phyloP scores from a whole-genome alignment of 2,329 filamentous ascomycete species.

The Ophiostoma ips region DNA sequence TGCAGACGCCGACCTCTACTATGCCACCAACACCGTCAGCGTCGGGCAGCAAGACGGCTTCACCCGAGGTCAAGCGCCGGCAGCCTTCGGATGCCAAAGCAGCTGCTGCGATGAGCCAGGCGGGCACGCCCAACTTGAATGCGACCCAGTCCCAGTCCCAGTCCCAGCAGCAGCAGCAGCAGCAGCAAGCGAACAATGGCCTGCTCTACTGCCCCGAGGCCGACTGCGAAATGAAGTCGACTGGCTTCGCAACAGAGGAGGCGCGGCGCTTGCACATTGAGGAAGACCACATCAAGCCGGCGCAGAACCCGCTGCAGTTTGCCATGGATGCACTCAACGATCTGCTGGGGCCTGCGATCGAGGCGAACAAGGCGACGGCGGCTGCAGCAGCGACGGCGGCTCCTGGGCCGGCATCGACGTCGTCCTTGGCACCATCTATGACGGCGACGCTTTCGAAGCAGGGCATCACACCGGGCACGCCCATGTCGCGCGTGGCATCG shows the following conservation, averaged over 20 bases:
- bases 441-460: conserved; percentile 31
- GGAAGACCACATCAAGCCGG: conserved; percentile 46
- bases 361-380: conserved; percentile 30
- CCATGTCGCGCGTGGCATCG: conserved; percentile 36
- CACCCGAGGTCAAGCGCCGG: conserved; percentile 31
- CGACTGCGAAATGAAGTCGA: conserved; percentile 37
- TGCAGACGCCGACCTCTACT: conserved; percentile 22
- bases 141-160: background rate
- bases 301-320: conserved; percentile 40
- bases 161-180: no score
- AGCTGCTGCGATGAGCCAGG: conserved; percentile 3
- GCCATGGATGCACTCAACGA: conserved; percentile 34
- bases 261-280: conserved; percentile 37
- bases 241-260: conserved; percentile 41
- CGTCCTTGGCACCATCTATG: conserved; percentile 20
- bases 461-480: conserved; percentile 29
- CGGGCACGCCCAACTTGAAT: conserved; percentile 9
- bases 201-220: conserved; percentile 37
- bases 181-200: conserved; percentile 22
- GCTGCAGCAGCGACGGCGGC: conserved; percentile 16
- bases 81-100: conserved; percentile 16
- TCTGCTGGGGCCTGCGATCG: conserved; percentile 35
- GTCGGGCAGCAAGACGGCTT: conserved; percentile 25
- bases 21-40: conserved; percentile 21
- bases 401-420: conserved; percentile 4